Conservation (phyloP, 75 land plant species). For the Selaginella moellendorffii region DNA sequence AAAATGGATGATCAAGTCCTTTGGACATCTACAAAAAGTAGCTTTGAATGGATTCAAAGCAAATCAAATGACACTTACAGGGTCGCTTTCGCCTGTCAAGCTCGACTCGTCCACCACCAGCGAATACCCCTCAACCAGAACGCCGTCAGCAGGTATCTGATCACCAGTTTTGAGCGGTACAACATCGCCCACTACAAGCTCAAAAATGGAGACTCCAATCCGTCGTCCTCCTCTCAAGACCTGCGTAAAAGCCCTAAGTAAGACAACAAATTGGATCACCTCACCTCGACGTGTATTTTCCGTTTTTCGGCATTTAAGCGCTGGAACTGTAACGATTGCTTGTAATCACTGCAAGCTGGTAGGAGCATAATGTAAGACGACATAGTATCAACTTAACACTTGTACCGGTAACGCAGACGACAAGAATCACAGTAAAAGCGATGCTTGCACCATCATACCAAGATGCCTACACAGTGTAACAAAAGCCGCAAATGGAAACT, state of each 20-base stretch:
- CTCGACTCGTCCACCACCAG: conserved; percentile 68
- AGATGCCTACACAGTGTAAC: conserved; percentile 63
- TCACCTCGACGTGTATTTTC: background rate
- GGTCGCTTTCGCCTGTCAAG: conserved; percentile 74
- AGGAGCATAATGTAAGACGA: too few relatives aligned
- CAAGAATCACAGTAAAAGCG: conserved; percentile 62
- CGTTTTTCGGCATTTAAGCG: background rate
- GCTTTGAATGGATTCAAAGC: background rate
- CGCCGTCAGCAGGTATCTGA: conserved; percentile 71
- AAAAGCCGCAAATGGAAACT: too few relatives aligned
- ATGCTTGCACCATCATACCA: conserved; percentile 95
- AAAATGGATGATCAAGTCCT: conserved; percentile 45
- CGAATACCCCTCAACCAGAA: conserved; percentile 50
- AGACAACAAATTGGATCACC: too few relatives aligned
- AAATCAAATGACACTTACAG: conserved; percentile 23
- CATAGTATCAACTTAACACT: too few relatives aligned
- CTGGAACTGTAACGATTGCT: background rate
- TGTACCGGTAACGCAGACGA: conserved; percentile 74
- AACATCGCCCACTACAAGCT: conserved; percentile 29
- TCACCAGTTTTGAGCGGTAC: conserved; percentile 27
- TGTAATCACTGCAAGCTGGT: background rate
- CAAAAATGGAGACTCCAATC: conserved; percentile 19
- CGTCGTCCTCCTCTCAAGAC: conserved; percentile 26
- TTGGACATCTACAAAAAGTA: conserved; percentile 29
- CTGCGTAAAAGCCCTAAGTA: too few relatives aligned